These are phyloP conservation scores for Botryosphaeria dothidea DNA, from an alignment of 2,329 filamentous ascomycete species.

Conservation along the genomic window DNA sequence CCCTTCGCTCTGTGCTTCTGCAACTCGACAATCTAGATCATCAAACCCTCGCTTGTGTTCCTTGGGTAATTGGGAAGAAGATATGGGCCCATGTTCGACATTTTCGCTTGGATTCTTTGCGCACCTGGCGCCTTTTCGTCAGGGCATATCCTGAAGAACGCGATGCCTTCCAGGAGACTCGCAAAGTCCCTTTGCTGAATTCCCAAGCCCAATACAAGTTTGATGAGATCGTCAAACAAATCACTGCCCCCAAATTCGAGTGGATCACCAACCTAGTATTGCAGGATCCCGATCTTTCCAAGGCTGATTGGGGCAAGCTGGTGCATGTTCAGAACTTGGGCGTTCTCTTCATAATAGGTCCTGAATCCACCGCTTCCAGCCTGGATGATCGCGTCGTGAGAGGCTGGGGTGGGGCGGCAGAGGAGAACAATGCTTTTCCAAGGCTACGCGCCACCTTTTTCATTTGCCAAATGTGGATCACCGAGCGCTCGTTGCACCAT, in stretches of 20 bases:
- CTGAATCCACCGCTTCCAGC: background rate
- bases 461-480: background rate
- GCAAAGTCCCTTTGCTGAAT: background rate
- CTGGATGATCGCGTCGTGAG: constrained; percentile 11
- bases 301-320: background rate
- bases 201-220: background rate
- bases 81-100: background rate
- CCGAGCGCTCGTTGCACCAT: background rate
- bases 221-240: background rate
- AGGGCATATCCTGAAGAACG: constrained; percentile 3
- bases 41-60: constrained; percentile 1
- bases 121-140: constrained; percentile 13
- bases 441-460: background rate
- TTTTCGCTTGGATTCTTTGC: background rate
- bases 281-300: background rate
- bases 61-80: background rate
- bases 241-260: background rate
- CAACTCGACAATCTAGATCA: background rate
- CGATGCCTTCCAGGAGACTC: background rate
- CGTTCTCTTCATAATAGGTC: background rate
- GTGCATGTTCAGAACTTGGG: constrained; percentile 3
- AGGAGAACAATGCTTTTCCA: background rate
- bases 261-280: constrained; percentile 5
- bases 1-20: constrained; percentile 12
- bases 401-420: background rate